Evolutionary conservation across 164 flowering plant genomes (phyloP), one percentile per base, ranked within the genome.

Genomic region (Vitis rotundifolia): DNA sequence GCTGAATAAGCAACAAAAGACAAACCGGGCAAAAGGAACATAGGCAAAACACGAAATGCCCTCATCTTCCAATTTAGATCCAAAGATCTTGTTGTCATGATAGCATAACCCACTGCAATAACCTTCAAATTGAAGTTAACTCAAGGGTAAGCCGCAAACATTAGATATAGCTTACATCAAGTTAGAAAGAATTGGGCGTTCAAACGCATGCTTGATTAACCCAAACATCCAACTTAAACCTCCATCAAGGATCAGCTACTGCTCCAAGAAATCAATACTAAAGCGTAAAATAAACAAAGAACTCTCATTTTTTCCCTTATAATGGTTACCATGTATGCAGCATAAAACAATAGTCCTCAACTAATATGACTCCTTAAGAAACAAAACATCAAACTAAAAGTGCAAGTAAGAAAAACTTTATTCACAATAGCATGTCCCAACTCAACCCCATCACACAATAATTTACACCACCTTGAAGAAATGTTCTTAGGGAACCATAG

Each of bases 61-160:
- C 97, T 91, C 86, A 80, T 90, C 73, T 91, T 88, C 98, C 98
- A 95, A 68, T 92, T 55, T 79, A 93, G 66, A 71, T 84, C 87
- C 75, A 81, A 62, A 70, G 91, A 68, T 79, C 98, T 88, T 66
- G 96, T 91, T 57, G 89, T 90, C 86, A 88, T 81, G 68, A 93
- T 85, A 66, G 98, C 99, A 88, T 87, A 95, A 73, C 78, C 84
- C 68, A 95, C 87, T 54, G 99, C 99, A 83, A 88, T 68, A 66
- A 83, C 83, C 96, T 95, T 84, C 49, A 81, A 75, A 11, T 1
- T 18, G 59, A 63, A 54, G 58, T 54, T 37, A 37, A 37, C 44
- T 37, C 44, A 37, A 37, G 44, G 44, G 44, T 37, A 37, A 37
- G 44, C 44, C 7, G 58, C 18, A 54, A 13, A 54, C 58, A 8